Conservation (phyloP, 2,329 filamentous ascomycete genomes). For the Trichoderma sp. region DNA sequence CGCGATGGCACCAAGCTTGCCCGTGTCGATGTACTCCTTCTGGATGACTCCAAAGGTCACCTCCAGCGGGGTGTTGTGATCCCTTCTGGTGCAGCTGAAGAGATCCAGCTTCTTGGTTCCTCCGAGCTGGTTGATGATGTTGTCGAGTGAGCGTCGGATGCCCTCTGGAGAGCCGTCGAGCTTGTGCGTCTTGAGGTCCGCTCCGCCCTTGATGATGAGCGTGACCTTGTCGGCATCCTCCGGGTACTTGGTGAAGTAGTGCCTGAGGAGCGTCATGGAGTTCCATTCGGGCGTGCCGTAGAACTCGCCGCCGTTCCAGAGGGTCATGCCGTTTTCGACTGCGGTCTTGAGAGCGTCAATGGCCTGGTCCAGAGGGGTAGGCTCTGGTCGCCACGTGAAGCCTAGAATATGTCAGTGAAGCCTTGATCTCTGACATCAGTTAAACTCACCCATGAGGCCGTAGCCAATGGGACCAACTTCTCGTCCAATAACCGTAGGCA, state of each 20-base stretch:
- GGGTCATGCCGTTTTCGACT: conserved; percentile 48
- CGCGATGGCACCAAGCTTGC: conserved; percentile 54
- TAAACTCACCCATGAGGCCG: conserved; percentile 55
- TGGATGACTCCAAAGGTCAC: conserved; percentile 48
- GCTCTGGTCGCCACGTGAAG: conserved; percentile 48
- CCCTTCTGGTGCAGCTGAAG: conserved; percentile 61
- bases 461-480: conserved; percentile 55
- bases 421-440: neutral
- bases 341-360: conserved; percentile 60
- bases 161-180: conserved; percentile 57
- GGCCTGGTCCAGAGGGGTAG: conserved; percentile 50
- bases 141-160: conserved; percentile 61
- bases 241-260: conserved; percentile 65
- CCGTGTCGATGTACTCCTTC: conserved; percentile 54
- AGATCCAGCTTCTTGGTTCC: conserved; percentile 63
- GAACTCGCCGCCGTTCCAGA: conserved; percentile 67
- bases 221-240: conserved; percentile 64
- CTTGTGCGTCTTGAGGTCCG: conserved; percentile 36
- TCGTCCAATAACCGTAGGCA: conserved; percentile 44
- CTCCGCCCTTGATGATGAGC: conserved; percentile 63
- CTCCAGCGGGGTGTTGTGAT: conserved; percentile 51
- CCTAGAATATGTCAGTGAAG: conserved; percentile 36
- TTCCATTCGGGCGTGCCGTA: conserved; percentile 64
- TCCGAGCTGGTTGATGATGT: conserved; percentile 53
- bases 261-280: conserved; percentile 59